Percentiles rank a stretch among this genome's conserved stretches.
Evolutionary conservation across 2,329 filamentous ascomycete species (phyloP).

Genomic region (Exophiala lecanii-corni): DNA sequence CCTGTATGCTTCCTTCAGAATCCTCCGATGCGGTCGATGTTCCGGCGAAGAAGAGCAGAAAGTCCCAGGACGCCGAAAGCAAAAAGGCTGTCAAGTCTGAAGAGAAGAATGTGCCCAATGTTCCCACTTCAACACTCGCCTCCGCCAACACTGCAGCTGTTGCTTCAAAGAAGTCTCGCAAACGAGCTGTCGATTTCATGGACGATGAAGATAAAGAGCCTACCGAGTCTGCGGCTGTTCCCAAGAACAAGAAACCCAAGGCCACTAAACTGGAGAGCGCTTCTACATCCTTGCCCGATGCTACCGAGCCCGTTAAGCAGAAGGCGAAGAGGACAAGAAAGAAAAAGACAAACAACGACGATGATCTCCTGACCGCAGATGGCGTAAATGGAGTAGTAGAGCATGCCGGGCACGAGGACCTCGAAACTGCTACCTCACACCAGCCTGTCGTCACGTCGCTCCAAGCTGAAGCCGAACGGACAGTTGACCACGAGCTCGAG

Average conservation of each 20-base stretch:
- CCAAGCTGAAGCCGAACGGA: conserved; percentile 26
- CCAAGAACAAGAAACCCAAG: conserved; percentile 41
- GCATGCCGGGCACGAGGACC: conserved; percentile 18
- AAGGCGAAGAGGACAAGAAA: conserved; percentile 22
- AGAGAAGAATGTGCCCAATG: conserved; percentile 23
- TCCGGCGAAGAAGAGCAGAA: conserved; percentile 52
- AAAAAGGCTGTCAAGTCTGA: conserved; percentile 32
- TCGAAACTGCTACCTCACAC: conserved; percentile 21
- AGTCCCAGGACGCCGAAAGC: conserved; percentile 30
- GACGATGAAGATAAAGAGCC: conserved; percentile 38
- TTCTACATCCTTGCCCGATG: conserved; percentile 1
- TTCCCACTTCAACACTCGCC: conserved; percentile 15
- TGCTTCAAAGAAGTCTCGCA: conserved; percentile 40
- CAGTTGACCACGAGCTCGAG: conserved; percentile 23
- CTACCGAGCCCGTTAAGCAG: conserved; percentile 35
- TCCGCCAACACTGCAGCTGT: conserved; percentile 34
- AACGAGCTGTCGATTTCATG: conserved; percentile 46
- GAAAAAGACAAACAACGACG: conserved; percentile 37
- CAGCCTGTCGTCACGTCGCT: conserved; percentile 18
- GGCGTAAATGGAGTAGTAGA: conserved; percentile 34
- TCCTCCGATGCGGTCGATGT: conserved; percentile 13
- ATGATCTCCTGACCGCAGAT: conserved; percentile 29
- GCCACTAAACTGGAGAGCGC: conserved; percentile 39
- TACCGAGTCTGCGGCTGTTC: conserved; percentile 27
- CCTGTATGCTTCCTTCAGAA: conserved; percentile 3